Evolutionary conservation across 2,329 filamentous ascomycete genomes (phyloP), one percentile per base, ranked within the genome.

Genomic region (Rhynchosporium agropyri): DNA sequence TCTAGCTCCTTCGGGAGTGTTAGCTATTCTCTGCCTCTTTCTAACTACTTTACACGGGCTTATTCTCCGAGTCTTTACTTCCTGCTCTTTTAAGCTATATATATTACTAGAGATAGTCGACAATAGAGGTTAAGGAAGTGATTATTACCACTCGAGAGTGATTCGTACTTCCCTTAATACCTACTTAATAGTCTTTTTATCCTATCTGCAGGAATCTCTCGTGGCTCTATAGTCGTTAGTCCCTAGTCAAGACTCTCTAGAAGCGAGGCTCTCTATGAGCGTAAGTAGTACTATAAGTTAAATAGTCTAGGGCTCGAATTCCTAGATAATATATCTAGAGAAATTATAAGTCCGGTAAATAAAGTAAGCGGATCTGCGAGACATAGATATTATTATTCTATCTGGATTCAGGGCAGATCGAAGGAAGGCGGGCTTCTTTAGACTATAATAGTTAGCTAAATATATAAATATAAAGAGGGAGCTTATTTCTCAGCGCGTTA

Each of bases 241-340:
- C 5, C 8, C n/a, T 46, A 20, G n/a, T 46, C n/a, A 3, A 46
- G n/a, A 46, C 43, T 6, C n/a, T 46, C n/a, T 6, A 46, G n/a
- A 46, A 46, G 43, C 43, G 43, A 46, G 20, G 43, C 43, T n/a
- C n/a, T 46, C n/a, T 46, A n/a, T 46, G 43, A 46, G n/a, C 43
- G 43, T 4, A 46, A 8, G 43, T 46, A 46, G 9, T 46, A 9
- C n/a, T 9, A 46, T 46, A 46, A 46, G n/a, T 46, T 46, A 6
- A n/a, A 46, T 20, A 46, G 20, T 46, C 26, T 20, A n/a, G n/a
- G n/a, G n/a, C 26, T 26, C 9, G 20, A 6, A n/a, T 20, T 46
- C 43, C 15, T 46, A 6, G n/a, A 46, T 9, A 46, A 46, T n/a
- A 46, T 46, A 28, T 46, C n/a, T 46, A 6, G n/a, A 46, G n/a